Conservation (phyloP, 2,329 filamentous ascomycete genomes). For the Pseudohalonectria lignicola region DNA sequence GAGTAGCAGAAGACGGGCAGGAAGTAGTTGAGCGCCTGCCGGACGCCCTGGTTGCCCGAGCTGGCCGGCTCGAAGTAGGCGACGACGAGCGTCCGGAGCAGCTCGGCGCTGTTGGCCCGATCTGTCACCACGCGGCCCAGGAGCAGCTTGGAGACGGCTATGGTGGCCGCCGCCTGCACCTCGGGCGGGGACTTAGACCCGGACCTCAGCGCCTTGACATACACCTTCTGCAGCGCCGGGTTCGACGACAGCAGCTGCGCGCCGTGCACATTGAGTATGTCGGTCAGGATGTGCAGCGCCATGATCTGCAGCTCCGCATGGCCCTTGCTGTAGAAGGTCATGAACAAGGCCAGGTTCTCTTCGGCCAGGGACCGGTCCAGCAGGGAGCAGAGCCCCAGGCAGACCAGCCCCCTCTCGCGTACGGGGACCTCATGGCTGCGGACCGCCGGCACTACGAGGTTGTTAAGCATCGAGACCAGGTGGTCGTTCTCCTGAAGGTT, state of each 20-base stretch:
- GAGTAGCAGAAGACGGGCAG: slow-evolving; percentile 90
- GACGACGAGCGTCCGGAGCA: slow-evolving; percentile 76
- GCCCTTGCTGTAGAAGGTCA: slow-evolving; percentile 92
- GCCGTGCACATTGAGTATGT: slow-evolving; percentile 84
- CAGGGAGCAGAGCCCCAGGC: slow-evolving; percentile 81
- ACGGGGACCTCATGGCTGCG: slow-evolving; percentile 88
- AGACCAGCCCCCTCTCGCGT: slow-evolving; percentile 79
- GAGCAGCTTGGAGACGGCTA: slow-evolving; percentile 76
- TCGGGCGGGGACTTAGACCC: slow-evolving; percentile 56
- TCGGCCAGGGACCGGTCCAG: slow-evolving; percentile 85
- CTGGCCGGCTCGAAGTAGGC: slow-evolving; percentile 86
- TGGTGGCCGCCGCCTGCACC: slow-evolving; percentile 71
- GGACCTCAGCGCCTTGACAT: slow-evolving; percentile 68
- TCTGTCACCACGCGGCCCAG: slow-evolving; percentile 71
- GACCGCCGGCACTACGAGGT: slow-evolving; percentile 88
- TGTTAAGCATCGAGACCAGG: slow-evolving; percentile 96
- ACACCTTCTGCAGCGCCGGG: slow-evolving; percentile 70
- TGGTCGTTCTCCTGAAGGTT: slow-evolving; percentile 82
- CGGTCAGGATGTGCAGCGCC: slow-evolving; percentile 81
- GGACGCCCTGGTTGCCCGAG: slow-evolving; percentile 65
- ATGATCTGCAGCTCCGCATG: slow-evolving; percentile 84
- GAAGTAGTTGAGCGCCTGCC: slow-evolving; percentile 87
- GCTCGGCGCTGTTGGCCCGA: slow-evolving; percentile 51
- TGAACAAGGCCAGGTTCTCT: slow-evolving; percentile 85
- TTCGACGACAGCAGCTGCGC: slow-evolving; percentile 60